Evolutionary conservation across 352 stramenopile genomes (phyloP).

Genomic region (Phytophthora pluvialis): DNA sequence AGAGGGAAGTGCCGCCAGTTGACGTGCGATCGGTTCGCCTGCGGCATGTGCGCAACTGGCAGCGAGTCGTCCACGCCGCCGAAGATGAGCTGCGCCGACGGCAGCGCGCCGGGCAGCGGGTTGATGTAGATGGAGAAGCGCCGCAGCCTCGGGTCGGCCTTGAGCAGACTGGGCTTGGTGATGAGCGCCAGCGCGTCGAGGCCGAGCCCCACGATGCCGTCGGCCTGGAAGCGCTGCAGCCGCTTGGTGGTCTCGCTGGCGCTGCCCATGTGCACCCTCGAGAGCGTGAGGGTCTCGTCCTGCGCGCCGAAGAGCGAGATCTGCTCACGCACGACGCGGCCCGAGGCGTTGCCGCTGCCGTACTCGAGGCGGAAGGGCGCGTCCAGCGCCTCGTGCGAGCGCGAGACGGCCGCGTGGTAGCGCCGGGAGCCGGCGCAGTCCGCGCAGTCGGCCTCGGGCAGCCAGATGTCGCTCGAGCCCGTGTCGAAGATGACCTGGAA

Average conservation of each 20-base stretch:
- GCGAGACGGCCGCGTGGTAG: slow-evolving; percentile 47
- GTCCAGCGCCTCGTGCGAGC: slow-evolving; percentile 32
- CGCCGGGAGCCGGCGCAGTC: slow-evolving; percentile 52
- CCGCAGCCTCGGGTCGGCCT: slow-evolving; percentile 28
- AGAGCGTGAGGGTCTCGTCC: slow-evolving; percentile 37
- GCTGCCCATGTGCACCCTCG: slow-evolving; percentile 50
- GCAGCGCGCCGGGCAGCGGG: slow-evolving; percentile 45
- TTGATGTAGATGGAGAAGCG: slow-evolving; percentile 79
- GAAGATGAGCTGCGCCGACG: slow-evolving; percentile 63
- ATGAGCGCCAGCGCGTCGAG: slow-evolving; percentile 61
- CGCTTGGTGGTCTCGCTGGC: slow-evolving; percentile 52
- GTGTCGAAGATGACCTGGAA: slow-evolving; percentile 86
- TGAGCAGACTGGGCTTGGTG: slow-evolving; percentile 58
- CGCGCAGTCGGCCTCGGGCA: slow-evolving; percentile 47
- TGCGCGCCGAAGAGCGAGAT: slow-evolving; percentile 41
- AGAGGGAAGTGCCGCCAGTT: slow-evolving; percentile 62
- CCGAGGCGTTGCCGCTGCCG: slow-evolving; percentile 63
- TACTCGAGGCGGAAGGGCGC: slow-evolving; percentile 69
- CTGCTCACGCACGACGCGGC: slow-evolving; percentile 54
- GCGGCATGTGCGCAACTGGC: slow-evolving; percentile 20
- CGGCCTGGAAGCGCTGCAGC: slow-evolving; percentile 60
- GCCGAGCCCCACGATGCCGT: slow-evolving; percentile 71
- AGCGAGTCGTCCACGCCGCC: slow-evolving; percentile 57
- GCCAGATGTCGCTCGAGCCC: slow-evolving; percentile 74
- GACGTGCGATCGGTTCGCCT: slow-evolving; percentile 10